Evolutionary conservation across 768 basidiomycete species (phyloP).

Genomic region (Podaxis sp.): DNA sequence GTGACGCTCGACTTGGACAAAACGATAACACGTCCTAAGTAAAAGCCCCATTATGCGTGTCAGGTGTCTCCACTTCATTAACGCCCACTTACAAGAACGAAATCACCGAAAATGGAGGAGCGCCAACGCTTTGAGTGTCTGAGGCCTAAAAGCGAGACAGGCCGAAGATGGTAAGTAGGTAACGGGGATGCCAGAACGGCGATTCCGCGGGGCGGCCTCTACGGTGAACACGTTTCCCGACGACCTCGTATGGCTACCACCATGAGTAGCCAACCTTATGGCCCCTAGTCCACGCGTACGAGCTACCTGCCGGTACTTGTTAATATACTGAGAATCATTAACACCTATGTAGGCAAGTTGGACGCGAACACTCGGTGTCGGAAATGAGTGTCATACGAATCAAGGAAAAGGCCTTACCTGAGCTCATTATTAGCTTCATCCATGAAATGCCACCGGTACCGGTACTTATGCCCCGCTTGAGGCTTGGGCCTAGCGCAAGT

Average conservation of each 20-base stretch:
- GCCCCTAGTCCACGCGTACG: background rate
- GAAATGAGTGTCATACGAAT: background rate
- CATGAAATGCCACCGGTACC: constrained; percentile 1
- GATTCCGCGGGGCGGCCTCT: background rate
- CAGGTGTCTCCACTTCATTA: background rate
- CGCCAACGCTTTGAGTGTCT: background rate
- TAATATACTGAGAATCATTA: background rate
- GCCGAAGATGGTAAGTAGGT: background rate
- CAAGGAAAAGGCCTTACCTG: constrained; percentile 5
- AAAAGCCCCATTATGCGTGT: background rate
- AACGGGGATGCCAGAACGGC: background rate
- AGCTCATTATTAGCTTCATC: background rate
- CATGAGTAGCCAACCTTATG: background rate
- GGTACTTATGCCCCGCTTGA: background rate
- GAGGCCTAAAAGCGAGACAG: background rate
- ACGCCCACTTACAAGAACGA: background rate
- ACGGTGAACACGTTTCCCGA: background rate
- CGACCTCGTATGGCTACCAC: background rate
- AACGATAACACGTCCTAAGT: background rate
- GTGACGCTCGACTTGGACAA: background rate
- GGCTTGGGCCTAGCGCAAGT: background rate
- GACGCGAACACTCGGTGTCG: background rate
- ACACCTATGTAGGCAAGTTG: constrained; percentile 4
- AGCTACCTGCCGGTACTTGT: background rate
- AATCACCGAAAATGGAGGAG: background rate